Evolutionary conservation across 768 basidiomycete genomes (phyloP).

Genomic region (Phlegmacium glaucopus): DNA sequence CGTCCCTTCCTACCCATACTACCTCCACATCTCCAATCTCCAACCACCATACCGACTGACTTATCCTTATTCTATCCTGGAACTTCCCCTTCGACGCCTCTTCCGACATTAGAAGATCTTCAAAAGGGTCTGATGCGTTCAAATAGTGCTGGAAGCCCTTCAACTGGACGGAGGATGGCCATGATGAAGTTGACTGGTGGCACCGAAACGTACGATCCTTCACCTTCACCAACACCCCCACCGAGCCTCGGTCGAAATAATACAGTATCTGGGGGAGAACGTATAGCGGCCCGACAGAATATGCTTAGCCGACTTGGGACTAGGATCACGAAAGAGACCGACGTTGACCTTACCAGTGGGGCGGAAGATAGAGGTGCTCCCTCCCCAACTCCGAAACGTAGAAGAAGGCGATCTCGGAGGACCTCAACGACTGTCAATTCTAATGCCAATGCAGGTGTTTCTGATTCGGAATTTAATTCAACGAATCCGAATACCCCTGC

Average conservation of each 20-base stretch:
- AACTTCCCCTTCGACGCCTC: constrained; percentile 61
- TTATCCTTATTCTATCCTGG: constrained; percentile 60
- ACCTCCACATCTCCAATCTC: constrained; percentile 45
- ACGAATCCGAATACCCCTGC: constrained; percentile 61
- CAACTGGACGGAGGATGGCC: constrained; percentile 64
- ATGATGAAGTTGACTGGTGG: constrained; percentile 86
- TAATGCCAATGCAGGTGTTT: constrained; percentile 38
- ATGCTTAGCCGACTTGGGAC: constrained; percentile 65
- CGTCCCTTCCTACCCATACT: constrained; percentile 39
- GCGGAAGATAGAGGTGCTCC: constrained; percentile 49
- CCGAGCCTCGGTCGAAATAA: constrained; percentile 65
- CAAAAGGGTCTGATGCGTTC: constrained; percentile 82
- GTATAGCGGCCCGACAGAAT: constrained; percentile 65
- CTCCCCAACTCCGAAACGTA: constrained; percentile 51
- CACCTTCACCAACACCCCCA: constrained; percentile 55
- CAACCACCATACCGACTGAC: constrained; percentile 51
- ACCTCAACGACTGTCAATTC: constrained; percentile 40
- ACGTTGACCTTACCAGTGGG: constrained; percentile 59
- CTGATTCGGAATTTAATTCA: constrained; percentile 46
- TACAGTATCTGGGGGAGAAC: constrained; percentile 80
- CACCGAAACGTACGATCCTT: constrained; percentile 59
- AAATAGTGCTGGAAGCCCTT: constrained; percentile 82
- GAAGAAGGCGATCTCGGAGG: constrained; percentile 54
- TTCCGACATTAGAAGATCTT: constrained; percentile 77
- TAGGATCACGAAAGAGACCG: constrained; percentile 54